A percentile compares a stretch with the other conserved stretches of the same genome.
These are phyloP conservation scores for Tillandsia leiboldiana DNA, from an alignment of 176 grass and related monocot genomes.

Conservation along the genomic window DNA sequence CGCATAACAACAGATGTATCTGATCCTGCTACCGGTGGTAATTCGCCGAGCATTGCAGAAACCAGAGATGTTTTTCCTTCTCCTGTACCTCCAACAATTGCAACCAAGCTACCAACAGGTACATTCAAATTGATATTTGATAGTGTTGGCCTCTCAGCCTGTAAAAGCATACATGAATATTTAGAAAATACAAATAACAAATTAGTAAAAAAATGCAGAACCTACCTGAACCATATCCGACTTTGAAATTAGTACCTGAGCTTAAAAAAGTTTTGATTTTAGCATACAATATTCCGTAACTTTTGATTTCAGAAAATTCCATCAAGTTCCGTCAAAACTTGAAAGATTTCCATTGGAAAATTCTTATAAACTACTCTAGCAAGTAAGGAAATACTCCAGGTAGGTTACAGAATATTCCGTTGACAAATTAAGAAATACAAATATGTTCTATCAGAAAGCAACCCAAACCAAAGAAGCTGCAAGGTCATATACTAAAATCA, in stretches of 20 bases:
- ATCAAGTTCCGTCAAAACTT: no score
- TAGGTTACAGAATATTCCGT: background rate
- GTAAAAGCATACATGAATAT: constrained; percentile 8
- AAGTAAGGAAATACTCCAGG: background rate
- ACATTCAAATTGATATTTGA: constrained; percentile 94
- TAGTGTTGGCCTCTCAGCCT: constrained; percentile 79
- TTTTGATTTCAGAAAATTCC: no score
- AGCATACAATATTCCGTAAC: no score
- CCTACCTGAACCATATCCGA: no score
- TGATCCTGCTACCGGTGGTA: constrained; percentile 57
- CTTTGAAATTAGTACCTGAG: no score
- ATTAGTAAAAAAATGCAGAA: no score
- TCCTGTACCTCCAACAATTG: constrained; percentile 92
- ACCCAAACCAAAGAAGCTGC: background rate
- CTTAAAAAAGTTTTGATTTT: no score
- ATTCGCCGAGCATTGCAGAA: constrained; percentile 97
- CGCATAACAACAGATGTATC: constrained; percentile 54
- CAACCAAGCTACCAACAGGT: constrained; percentile 83
- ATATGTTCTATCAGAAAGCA: background rate
- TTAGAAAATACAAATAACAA: no score
- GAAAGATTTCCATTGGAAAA: no score
- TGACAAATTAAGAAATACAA: constrained; percentile 1
- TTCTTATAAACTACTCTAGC: no score
- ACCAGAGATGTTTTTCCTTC: constrained; percentile 99
- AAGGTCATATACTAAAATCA: constrained; percentile 5